Evolutionary conservation across 306 rosid genomes (phyloP).

Genomic region (Ormosia semicastrata): DNA sequence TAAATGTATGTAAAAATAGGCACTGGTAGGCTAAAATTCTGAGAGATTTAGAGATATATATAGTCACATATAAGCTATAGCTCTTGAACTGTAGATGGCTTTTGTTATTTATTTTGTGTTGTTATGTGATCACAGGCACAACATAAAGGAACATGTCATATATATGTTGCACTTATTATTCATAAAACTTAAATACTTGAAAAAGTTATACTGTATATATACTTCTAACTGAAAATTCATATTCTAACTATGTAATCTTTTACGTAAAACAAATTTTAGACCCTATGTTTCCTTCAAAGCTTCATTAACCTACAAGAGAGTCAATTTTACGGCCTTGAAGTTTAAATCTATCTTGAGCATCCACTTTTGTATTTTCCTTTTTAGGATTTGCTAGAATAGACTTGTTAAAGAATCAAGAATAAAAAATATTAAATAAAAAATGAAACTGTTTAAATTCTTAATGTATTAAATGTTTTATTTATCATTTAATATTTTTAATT

Average conservation of each 20-base stretch:
- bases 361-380: too few species aligned
- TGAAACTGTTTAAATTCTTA: too few species aligned
- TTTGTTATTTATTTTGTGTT: not conserved
- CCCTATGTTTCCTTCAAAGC: not conserved
- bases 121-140: not conserved
- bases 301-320: not conserved
- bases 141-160: not conserved
- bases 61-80: not conserved
- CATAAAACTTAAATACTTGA: not conserved
- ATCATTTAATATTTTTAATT: too few species aligned
- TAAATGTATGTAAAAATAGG: conserved; percentile 8
- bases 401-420: too few species aligned
- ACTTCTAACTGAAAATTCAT: not conserved
- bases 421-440: too few species aligned
- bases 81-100: not conserved
- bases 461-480: too few species aligned
- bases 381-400: too few species aligned
- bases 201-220: not conserved
- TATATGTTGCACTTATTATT: not conserved
- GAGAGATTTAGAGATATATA: conserved; percentile 2
- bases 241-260: not conserved
- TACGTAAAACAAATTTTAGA: not conserved
- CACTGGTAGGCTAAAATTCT: not conserved
- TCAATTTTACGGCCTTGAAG: not conserved
- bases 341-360: not conserved